Conservation (phyloP, 2,329 filamentous ascomycete species). For the Trichoderma atroviride region DNA sequence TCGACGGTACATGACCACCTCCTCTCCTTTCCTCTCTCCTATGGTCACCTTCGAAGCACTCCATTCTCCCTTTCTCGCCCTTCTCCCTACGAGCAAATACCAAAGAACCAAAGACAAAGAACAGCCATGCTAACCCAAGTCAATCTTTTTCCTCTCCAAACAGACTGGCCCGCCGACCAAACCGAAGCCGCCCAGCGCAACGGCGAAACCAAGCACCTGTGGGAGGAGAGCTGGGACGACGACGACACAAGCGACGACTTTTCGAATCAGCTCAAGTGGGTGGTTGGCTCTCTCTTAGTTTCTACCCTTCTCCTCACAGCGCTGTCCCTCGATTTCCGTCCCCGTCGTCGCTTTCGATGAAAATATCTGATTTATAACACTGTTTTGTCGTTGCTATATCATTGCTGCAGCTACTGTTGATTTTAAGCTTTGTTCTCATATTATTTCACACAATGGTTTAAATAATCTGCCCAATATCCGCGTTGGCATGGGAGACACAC, state of each 20-base stretch:
- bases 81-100: background rate
- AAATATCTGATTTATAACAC: background rate
- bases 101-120: background rate
- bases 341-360: constrained; percentile 15
- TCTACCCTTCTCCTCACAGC: constrained; percentile 4
- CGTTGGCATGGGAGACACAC: background rate
- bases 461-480: background rate
- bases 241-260: constrained; percentile 98
- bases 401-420: background rate
- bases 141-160: constrained; percentile 41
- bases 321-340: constrained; percentile 1
- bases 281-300: constrained; percentile 31
- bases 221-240: constrained; percentile 99
- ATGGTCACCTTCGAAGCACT: background rate
- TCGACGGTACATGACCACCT: constrained; percentile 70
- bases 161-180: constrained; percentile 93
- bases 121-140: background rate
- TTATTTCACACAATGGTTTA: background rate
- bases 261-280: constrained; percentile 88
- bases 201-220: constrained; percentile 75
- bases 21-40: background rate
- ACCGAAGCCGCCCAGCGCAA: constrained; percentile 75
- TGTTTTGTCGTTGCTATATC: background rate
- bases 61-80: background rate
- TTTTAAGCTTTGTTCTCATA: background rate